Conservation (phyloP, 352 stramenopile species). For the Phytophthora vignae region DNA sequence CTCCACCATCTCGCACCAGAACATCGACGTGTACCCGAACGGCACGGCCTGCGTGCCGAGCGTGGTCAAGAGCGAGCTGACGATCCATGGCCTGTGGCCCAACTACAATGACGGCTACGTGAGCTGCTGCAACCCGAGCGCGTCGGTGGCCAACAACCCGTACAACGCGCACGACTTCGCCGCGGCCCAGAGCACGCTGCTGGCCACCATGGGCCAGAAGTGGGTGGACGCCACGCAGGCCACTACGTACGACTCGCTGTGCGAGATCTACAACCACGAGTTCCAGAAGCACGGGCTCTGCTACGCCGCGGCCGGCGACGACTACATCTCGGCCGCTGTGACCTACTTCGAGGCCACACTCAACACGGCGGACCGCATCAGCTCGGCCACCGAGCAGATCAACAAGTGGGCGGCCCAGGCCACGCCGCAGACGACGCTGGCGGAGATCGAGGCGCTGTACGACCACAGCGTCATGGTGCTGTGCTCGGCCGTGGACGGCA, state of each 20-base stretch:
- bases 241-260: slow-evolving; percentile 66
- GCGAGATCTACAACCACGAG: slow-evolving; percentile 87
- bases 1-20: slow-evolving; percentile 83
- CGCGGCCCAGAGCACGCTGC: slow-evolving; percentile 44
- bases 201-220: slow-evolving; percentile 62
- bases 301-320: slow-evolving; percentile 60
- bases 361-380: slow-evolving; percentile 54
- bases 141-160: slow-evolving; percentile 63
- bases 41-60: slow-evolving; percentile 55
- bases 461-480: slow-evolving; percentile 69
- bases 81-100: slow-evolving; percentile 81
- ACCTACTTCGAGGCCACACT: slow-evolving; percentile 76
- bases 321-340: slow-evolving; percentile 63
- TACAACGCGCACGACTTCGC: slow-evolving; percentile 65
- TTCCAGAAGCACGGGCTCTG: slow-evolving; percentile 88
- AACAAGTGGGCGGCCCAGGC: slow-evolving; percentile 56
- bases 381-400: slow-evolving; percentile 59
- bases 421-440: slow-evolving; percentile 44
- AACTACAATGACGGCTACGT: slow-evolving; percentile 83
- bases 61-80: slow-evolving; percentile 65
- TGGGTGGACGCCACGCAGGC: slow-evolving; percentile 76
- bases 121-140: slow-evolving; percentile 75
- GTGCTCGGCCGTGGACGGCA: slow-evolving; percentile 61
- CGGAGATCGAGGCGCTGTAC: slow-evolving; percentile 62
- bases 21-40: slow-evolving; percentile 69